Conservation (phyloP, 768 basidiomycete genomes). For the Tricholoma terreum region DNA sequence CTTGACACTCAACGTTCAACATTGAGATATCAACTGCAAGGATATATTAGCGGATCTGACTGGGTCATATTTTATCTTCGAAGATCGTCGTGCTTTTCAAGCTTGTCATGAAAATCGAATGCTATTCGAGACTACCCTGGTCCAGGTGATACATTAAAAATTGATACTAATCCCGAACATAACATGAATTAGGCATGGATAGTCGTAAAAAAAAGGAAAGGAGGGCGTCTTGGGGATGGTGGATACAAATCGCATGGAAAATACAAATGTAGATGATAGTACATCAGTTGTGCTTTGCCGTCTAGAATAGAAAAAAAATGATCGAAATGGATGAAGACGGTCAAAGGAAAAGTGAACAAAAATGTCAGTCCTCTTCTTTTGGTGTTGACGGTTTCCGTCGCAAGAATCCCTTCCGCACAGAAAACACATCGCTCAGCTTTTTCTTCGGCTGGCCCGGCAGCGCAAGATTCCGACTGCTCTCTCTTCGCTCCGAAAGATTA, state of each 20-base stretch:
- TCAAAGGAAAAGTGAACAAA: background rate
- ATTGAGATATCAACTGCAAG: too few species aligned
- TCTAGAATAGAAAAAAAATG: background rate
- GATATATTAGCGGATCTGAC: too few species aligned
- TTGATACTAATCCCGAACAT: too few species aligned
- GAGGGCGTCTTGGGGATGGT: background rate
- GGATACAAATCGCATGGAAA: background rate
- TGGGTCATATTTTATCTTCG: too few species aligned
- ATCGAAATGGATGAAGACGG: background rate
- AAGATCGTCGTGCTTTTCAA: too few species aligned
- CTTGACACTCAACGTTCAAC: too few species aligned
- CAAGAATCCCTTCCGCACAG: constrained; percentile 30
- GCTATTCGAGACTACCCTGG: too few species aligned
- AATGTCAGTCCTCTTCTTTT: constrained; percentile 15
- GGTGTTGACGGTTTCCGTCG: constrained; percentile 27
- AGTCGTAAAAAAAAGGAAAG: background rate
- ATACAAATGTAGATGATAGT: background rate
- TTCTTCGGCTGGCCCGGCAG: constrained; percentile 16
- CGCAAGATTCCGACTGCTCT: constrained; percentile 39
- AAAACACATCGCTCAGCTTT: constrained; percentile 30
- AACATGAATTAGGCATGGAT: background rate
- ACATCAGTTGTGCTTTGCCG: background rate
- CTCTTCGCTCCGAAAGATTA: constrained; percentile 62
- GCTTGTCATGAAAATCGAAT: too few species aligned
- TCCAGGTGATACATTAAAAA: too few species aligned